Conservation (phyloP, 73 alveolate genomes). For the Paramecium primaurelia region DNA sequence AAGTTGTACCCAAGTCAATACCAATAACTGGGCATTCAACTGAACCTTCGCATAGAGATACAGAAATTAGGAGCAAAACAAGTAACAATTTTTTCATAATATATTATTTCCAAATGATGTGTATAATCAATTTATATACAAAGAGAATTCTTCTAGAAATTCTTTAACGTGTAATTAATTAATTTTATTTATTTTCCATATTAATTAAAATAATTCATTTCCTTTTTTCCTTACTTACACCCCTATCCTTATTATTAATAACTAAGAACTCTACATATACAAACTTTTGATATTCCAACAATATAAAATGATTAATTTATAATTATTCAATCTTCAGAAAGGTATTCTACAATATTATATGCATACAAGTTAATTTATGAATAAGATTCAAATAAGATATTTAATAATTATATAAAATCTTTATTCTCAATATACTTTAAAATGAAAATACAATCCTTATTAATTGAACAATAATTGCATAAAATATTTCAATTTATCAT, state of each 20-base stretch:
- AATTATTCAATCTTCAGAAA: neutral
- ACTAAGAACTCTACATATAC: neutral
- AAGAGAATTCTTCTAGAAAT: neutral
- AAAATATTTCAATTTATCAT: no score
- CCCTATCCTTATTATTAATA: neutral
- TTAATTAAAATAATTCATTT: neutral
- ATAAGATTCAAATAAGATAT: no score
- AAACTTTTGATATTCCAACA: neutral
- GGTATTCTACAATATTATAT: neutral
- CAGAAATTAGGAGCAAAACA: neutral
- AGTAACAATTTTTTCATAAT: neutral
- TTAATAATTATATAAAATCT: no score
- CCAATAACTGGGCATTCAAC: conserved; percentile 96
- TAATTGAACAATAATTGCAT: no score
- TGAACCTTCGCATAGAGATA: neutral
- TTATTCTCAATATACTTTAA: no score
- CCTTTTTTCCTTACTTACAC: neutral
- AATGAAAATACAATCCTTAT: no score
- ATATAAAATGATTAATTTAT: no score
- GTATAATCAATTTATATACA: conserved; percentile 2
- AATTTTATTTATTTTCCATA: neutral
- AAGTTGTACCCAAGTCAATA: conserved; percentile 96
- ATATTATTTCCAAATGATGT: neutral
- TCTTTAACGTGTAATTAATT: conserved; percentile 22
- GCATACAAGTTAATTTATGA: no score